Conservation (phyloP, 2,329 filamentous ascomycete species). For the Alternaria sp. region DNA sequence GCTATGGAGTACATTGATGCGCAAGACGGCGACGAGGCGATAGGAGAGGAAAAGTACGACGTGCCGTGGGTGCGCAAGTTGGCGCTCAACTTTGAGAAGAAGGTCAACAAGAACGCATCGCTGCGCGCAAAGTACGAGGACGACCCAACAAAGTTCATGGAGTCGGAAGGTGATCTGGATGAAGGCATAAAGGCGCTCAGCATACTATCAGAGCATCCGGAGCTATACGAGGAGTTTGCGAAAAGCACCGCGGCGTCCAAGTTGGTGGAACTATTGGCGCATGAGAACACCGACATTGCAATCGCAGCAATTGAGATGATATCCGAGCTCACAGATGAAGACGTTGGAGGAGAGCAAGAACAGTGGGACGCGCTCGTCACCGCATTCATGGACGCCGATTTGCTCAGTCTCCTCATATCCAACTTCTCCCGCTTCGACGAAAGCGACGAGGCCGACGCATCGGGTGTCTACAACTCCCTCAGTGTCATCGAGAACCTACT, state of each 20-base stretch:
- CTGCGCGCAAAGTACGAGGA: conserved; percentile 84
- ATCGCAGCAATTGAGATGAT: conserved; percentile 91
- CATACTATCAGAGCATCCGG: conserved; percentile 85
- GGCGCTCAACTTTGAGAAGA: conserved; percentile 86
- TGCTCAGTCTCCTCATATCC: conserved; percentile 77
- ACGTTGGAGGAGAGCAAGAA: conserved; percentile 80
- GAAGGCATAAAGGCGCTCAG: conserved; percentile 86
- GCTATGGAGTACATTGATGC: conserved; percentile 89
- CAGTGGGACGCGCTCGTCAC: conserved; percentile 82
- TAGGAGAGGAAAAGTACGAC: conserved; percentile 79
- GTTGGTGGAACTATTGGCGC: conserved; percentile 82
- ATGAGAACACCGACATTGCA: conserved; percentile 97
- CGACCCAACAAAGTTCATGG: conserved; percentile 83
- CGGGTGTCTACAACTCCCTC: conserved; percentile 86
- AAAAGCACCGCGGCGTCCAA: conserved; percentile 76
- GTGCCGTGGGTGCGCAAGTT: conserved; percentile 82
- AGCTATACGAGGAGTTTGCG: conserved; percentile 82
- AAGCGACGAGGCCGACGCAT: conserved; percentile 73
- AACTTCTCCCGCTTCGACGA: conserved; percentile 86
- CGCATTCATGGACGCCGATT: conserved; percentile 69
- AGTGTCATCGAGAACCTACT: conserved; percentile 85
- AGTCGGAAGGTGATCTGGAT: conserved; percentile 88
- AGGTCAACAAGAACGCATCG: conserved; percentile 89
- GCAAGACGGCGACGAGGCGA: conserved; percentile 63
- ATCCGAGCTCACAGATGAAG: conserved; percentile 90